Evolutionary conservation across 805 yeast species (phyloP), one percentile per base, ranked within the genome.

Genomic region (Sugiyamaella chiloensis): DNA sequence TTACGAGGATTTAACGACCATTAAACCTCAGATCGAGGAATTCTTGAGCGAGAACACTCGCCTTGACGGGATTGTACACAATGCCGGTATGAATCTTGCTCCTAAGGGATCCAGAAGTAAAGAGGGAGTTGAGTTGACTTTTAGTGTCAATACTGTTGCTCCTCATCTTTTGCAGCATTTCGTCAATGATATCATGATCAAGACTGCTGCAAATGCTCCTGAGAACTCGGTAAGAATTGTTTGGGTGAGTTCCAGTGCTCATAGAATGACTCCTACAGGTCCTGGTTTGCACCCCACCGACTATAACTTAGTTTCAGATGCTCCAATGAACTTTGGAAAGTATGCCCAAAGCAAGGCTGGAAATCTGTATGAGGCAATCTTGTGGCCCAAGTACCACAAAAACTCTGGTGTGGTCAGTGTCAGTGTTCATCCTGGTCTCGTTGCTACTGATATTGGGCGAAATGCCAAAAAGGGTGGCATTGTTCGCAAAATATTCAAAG

Each of bases 131-230:
- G 80, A 78, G 37, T 44, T 62, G 32, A 75, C 72, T 42, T 57
- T 74, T 31, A 80, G 77, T 8, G 68, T 72, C 12, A 78, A 76
- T 57, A 67, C 58, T 17, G 56, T 77, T n/a, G 81, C 73, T 1
- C 75, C 75, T 23, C 72, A 66, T 44, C 56, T 74, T 9, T 59
- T 77, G n/a, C 70, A 73, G 49, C 64, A 65, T 46, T 55, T 64
- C 17, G 54, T 74, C 41, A 63, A 61, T 16, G 73, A 74, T 5
- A 50, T 71, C 2, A 49, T 76, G 20, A 47, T 64, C 21, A 55
- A 62, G 24, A 60, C 74, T 2, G 63, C 69, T 1, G 45, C 58
- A 24, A 42, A 44, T 2, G 57, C 61, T 5, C 52, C 59, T 19
- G 49, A 59, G 1, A 55, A 52, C 39, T 64, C 72, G 8, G 62